Evolutionary conservation across 202 grass and related monocot species (phyloP), one percentile per base, ranked within the genome.

Genomic region (Setaria italica): DNA sequence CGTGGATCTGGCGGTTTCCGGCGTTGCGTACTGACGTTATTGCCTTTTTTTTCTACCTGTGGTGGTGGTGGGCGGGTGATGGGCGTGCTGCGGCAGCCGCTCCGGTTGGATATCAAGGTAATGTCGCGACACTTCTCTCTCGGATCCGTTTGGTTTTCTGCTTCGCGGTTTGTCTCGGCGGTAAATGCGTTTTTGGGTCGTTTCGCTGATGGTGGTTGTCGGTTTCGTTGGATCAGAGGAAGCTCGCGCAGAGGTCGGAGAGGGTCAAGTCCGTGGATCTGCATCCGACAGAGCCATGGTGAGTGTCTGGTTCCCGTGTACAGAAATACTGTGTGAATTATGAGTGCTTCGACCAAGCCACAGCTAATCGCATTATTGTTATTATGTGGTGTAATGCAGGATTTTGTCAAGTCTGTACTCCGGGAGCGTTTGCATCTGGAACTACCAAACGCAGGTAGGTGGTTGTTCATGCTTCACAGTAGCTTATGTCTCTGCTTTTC

Each of bases 181-280:
- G 35, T 53, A 29, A 46, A 73, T 53, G 33, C 15, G n/a, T 7
- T 46, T 72, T 62, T 46, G 46, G 47, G 29, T 54, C 41, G 80
- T 46, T 53, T 45, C 46, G 57, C 59, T 81, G 7, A 87, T 70
- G 74, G 79, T 80, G 57, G 70, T 90, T 77, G 3, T 51, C 6
- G 34, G 72, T 85, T 82, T 82, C 35, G 54, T 74, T 89, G 80
- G 47, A 90, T 89, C 88, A 95, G 90, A 95, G 88, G 84, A 95
- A 95, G 82, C 90, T 95, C 66, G 88, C 90, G 15, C 93, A 95
- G 85, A 82, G 93, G 82, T 95, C 93, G 4, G 90, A 95, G 85
- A 88, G 93, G 72, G 93, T 95, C 37, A 95, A 95, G 85, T 95
- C 93, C 47, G 93, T 90, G 83, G 93, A 95, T 95, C 88, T 95